Evolutionary conservation across 768 basidiomycete genomes (phyloP).

Genomic region (Lanmaoa rubissima): DNA sequence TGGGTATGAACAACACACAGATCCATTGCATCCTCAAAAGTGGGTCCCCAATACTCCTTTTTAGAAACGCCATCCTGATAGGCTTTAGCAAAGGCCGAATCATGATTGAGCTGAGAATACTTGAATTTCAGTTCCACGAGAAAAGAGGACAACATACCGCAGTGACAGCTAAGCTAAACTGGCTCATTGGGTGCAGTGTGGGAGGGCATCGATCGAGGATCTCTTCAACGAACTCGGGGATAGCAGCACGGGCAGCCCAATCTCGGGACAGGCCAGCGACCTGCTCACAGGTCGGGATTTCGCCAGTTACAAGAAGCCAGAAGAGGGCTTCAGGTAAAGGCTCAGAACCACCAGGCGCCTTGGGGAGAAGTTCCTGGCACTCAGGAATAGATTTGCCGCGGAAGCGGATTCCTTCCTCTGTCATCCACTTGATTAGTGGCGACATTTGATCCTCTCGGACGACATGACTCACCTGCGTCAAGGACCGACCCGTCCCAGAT

Average conservation of each 20-base stretch:
- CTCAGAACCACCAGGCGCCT: slow-evolving; percentile 83
- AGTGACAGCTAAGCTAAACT: slow-evolving; percentile 95
- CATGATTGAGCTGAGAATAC: slow-evolving; percentile 72
- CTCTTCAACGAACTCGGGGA: slow-evolving; percentile 96
- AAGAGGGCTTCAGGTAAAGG: slow-evolving; percentile 93
- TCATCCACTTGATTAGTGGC: neutral
- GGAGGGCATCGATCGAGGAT: slow-evolving; percentile 90
- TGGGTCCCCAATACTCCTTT: slow-evolving; percentile 96
- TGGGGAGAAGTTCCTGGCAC: slow-evolving; percentile 82
- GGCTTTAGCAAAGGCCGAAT: slow-evolving; percentile 94
- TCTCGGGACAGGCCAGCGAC: slow-evolving; percentile 83
- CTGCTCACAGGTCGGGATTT: slow-evolving; percentile 90
- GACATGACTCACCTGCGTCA: slow-evolving; percentile 65
- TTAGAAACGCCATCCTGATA: slow-evolving; percentile 92
- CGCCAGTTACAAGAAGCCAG: slow-evolving; percentile 94
- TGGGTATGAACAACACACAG: slow-evolving; percentile 44
- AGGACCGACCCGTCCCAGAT: slow-evolving; percentile 99
- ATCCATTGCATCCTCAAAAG: slow-evolving; percentile 89
- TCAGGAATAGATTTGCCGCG: slow-evolving; percentile 95
- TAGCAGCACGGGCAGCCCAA: slow-evolving; percentile 89
- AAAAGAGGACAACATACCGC: slow-evolving; percentile 51
- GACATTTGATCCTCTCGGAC: neutral
- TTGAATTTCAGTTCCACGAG: slow-evolving; percentile 1
- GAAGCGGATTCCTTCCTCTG: slow-evolving; percentile 98
- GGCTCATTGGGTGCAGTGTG: slow-evolving; percentile 97